Conservation (phyloP, 2,329 filamentous ascomycete species). For the Fusarium acutatum region DNA sequence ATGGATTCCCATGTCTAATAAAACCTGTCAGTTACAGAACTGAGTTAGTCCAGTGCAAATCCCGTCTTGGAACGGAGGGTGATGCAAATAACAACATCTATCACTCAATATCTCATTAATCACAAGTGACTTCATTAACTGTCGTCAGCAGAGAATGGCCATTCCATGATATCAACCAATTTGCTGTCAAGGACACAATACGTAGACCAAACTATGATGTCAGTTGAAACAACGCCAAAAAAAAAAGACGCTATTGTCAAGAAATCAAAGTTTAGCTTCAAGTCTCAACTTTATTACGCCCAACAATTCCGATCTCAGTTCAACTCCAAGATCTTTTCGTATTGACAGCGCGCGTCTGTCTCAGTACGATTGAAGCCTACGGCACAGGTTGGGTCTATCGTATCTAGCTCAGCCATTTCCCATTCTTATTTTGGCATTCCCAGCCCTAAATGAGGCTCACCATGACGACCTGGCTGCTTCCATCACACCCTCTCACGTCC, state of each 20-base stretch:
- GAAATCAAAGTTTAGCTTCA: slow-evolving; percentile 1
- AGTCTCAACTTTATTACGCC: slow-evolving; percentile 3
- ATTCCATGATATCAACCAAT: background rate
- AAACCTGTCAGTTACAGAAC: slow-evolving; percentile 5
- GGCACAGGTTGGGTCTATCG: background rate
- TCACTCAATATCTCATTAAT: background rate
- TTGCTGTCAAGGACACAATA: background rate
- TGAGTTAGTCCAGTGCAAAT: slow-evolving; percentile 3
- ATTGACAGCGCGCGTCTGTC: background rate
- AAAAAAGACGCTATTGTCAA: background rate
- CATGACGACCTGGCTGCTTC: slow-evolving; percentile 21
- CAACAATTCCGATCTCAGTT: slow-evolving; percentile 12
- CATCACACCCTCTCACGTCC: slow-evolving; percentile 4
- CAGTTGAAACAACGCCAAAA: background rate
- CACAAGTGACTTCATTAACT: background rate
- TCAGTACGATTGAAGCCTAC: background rate
- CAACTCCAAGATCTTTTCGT: background rate
- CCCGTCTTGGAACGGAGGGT: slow-evolving; percentile 16
- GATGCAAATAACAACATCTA: background rate
- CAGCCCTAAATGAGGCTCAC: slow-evolving; percentile 26
- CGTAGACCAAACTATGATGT: background rate
- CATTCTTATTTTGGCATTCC: slow-evolving; percentile 13
- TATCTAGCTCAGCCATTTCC: background rate
- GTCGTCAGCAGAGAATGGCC: background rate
- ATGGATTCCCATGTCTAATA: slow-evolving; percentile 1